Evolutionary conservation across 495 filamentous ascomycete species (phyloP).

Genomic region (Annulohypoxylon bovei): DNA sequence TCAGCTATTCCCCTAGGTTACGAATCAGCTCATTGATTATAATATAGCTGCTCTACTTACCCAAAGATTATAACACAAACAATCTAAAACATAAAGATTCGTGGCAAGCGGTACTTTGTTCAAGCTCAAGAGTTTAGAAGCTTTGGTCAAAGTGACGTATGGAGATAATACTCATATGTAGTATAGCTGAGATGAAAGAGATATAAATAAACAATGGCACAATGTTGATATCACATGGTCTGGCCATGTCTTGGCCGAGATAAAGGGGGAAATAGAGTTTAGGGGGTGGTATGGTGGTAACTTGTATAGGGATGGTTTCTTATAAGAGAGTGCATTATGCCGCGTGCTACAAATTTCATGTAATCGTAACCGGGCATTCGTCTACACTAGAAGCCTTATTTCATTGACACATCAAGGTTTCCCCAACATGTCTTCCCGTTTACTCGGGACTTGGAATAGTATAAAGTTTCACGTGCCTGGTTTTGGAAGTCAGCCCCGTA

Average conservation of each 20-base stretch:
- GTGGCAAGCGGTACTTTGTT: neutral
- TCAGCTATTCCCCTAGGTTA: too few relatives aligned
- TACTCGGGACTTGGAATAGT: neutral
- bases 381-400: neutral
- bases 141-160: too few relatives aligned
- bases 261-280: neutral
- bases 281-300: neutral
- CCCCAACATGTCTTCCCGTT: neutral
- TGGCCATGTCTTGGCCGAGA: neutral
- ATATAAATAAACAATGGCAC: neutral
- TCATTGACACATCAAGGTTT: neutral
- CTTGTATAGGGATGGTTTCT: constrained; percentile 1
- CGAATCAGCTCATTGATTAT: too few relatives aligned
- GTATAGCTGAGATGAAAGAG: too few relatives aligned
- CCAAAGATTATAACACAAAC: neutral
- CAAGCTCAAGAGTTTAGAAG: too few relatives aligned
- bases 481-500: constrained; percentile 22
- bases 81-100: neutral
- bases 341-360: neutral
- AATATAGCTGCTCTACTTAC: neutral
- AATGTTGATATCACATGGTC: neutral
- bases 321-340: neutral
- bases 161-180: neutral
- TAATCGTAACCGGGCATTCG: neutral
- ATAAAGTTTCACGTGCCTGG: constrained; percentile 17